phyloP scores from a whole-genome alignment of 1,139 yeast species.

The Taiozyma sp. region DNA sequence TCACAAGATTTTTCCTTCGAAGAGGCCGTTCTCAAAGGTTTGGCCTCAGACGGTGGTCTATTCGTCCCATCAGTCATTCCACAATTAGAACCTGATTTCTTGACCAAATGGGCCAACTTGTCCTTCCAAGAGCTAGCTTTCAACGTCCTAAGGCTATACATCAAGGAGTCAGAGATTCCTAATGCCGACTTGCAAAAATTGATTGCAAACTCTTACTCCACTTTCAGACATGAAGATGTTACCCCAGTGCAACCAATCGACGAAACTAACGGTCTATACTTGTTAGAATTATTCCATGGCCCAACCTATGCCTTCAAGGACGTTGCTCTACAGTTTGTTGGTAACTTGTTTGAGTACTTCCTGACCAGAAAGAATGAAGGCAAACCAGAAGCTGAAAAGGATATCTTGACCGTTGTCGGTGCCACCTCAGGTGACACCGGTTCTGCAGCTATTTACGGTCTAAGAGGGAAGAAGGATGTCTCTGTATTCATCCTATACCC shows the following conservation, averaged over 20 bases:
- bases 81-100: slow-evolving; percentile 51
- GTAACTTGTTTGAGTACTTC: slow-evolving; percentile 92
- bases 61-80: slow-evolving; percentile 87
- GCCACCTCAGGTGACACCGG: slow-evolving; percentile 99
- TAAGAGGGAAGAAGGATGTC: slow-evolving; percentile 94
- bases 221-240: slow-evolving; percentile 80
- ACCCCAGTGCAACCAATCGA: slow-evolving; percentile 70
- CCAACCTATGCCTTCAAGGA: slow-evolving; percentile 99
- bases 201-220: slow-evolving; percentile 71
- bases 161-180: slow-evolving; percentile 66
- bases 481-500: slow-evolving; percentile 95
- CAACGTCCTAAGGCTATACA: slow-evolving; percentile 78
- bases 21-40: slow-evolving; percentile 88
- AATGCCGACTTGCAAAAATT: slow-evolving; percentile 59
- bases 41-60: slow-evolving; percentile 95
- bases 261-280: slow-evolving; percentile 51
- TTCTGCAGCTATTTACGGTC: slow-evolving; percentile 97
- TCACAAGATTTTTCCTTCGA: slow-evolving; percentile 69
- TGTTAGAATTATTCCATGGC: slow-evolving; percentile 94
- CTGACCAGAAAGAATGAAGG: slow-evolving; percentile 70
- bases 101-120: slow-evolving; percentile 66
- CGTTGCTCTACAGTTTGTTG: slow-evolving; percentile 96
- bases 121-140: slow-evolving; percentile 84
- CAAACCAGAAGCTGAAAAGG: slow-evolving; percentile 58
- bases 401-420: slow-evolving; percentile 91